Conservation (phyloP, 306 rosid genomes). For the Senna tora region DNA sequence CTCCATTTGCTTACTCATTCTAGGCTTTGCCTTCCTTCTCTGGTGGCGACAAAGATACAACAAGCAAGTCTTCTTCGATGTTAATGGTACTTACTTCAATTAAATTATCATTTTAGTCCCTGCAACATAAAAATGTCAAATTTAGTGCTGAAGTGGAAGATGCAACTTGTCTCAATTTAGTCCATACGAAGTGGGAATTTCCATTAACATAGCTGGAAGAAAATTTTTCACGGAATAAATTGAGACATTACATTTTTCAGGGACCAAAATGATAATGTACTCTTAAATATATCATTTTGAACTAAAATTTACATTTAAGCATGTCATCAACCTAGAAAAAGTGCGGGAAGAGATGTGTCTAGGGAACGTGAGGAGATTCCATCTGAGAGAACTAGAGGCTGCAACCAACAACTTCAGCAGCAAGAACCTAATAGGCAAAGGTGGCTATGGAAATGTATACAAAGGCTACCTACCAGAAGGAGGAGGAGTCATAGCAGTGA, state of each 20-base stretch:
- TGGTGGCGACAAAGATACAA: constrained; percentile 90
- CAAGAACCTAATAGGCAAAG: constrained; percentile 85
- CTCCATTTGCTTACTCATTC: constrained; percentile 68
- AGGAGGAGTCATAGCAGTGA: constrained; percentile 79
- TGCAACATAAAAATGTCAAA: too few relatives aligned
- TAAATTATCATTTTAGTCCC: too few relatives aligned
- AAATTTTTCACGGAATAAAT: too few relatives aligned
- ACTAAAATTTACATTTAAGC: too few relatives aligned
- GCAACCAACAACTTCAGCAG: constrained; percentile 92
- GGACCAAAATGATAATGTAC: too few relatives aligned
- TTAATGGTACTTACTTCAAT: too few relatives aligned
- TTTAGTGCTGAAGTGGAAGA: too few relatives aligned
- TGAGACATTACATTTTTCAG: too few relatives aligned
- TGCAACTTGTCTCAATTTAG: too few relatives aligned
- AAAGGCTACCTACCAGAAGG: constrained; percentile 88
- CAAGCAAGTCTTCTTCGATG: constrained; percentile 90
- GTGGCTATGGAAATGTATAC: constrained; percentile 96
- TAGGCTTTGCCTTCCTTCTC: constrained; percentile 78
- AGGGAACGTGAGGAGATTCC: constrained; percentile 80
- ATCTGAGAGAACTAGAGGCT: constrained; percentile 81
- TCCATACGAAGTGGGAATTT: too few relatives aligned
- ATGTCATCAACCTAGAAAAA: not conserved
- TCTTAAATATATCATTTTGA: too few relatives aligned
- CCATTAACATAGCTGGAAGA: too few relatives aligned
- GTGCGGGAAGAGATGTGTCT: constrained; percentile 72